Evolutionary conservation across 176 grass and related monocot genomes (phyloP).

Genomic region (Cocos nucifera): DNA sequence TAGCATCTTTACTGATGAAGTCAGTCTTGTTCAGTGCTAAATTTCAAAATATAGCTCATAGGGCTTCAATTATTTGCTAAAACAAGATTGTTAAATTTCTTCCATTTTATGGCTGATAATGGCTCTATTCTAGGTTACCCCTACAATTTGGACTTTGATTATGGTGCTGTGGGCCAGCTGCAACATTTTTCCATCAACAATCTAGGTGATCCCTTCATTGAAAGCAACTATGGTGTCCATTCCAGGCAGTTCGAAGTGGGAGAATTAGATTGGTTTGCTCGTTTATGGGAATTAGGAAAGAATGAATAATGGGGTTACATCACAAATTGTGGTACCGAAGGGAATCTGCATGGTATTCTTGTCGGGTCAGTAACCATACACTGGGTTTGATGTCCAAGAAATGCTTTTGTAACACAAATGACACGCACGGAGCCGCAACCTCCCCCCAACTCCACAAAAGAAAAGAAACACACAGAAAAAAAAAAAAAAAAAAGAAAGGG

Average conservation of each 20-base stretch:
- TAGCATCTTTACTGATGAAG: no score
- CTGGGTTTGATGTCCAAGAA: no score
- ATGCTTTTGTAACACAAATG: no score
- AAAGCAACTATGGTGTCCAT: constrained; percentile 90
- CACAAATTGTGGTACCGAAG: constrained; percentile 85
- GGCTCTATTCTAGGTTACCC: constrained; percentile 43
- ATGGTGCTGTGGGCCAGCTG: constrained; percentile 53
- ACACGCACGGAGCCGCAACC: no score
- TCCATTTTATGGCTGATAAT: no score
- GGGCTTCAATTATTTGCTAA: no score
- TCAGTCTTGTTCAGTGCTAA: no score
- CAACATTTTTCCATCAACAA: constrained; percentile 84
- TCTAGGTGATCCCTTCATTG: constrained; percentile 84
- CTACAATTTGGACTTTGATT: constrained; percentile 89
- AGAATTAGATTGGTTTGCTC: constrained; percentile 83
- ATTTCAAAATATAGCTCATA: no score
- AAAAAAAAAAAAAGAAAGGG: no score
- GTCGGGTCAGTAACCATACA: constrained; percentile 51
- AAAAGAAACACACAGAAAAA: no score
- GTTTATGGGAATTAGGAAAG: constrained; percentile 70
- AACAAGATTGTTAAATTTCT: no score
- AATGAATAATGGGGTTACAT: constrained; percentile 88
- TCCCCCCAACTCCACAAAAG: no score
- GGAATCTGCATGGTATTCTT: constrained; percentile 87
- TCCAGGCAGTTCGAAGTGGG: constrained; percentile 88